Conservation (phyloP, 2,329 filamentous ascomycete genomes). For the Aspergillus sp. region DNA sequence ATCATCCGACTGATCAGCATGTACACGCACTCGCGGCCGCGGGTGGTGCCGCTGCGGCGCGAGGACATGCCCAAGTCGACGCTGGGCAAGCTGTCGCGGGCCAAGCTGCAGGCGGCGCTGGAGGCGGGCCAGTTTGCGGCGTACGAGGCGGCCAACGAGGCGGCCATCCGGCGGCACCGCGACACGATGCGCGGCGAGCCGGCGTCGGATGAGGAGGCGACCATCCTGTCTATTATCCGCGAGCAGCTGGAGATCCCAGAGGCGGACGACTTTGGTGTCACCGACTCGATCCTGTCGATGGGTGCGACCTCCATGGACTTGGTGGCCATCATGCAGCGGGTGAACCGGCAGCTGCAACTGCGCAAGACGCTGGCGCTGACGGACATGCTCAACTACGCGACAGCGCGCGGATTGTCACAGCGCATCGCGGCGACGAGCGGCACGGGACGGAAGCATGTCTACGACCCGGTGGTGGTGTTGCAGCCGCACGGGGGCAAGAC, state of each 20-base stretch:
- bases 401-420: neutral
- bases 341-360: neutral
- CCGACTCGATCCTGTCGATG: neutral
- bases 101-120: constrained; percentile 24
- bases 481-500: constrained; percentile 20
- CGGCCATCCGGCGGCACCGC: constrained; percentile 1
- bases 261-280: neutral
- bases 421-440: neutral
- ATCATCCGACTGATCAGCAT: constrained; percentile 8
- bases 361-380: neutral
- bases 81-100: constrained; percentile 13
- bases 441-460: neutral
- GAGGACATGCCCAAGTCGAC: constrained; percentile 10
- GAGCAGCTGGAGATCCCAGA: constrained; percentile 4
- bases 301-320: neutral
- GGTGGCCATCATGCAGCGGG: neutral
- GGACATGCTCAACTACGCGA: neutral
- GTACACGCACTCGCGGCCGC: neutral
- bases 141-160: neutral
- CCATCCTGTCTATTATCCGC: constrained; percentile 4
- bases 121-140: constrained; percentile 25
- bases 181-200: neutral
- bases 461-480: constrained; percentile 24
- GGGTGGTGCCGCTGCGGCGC: constrained; percentile 8
- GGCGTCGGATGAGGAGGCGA: neutral